A percentile compares a stretch with the other conserved stretches of the same genome.
Evolutionary conservation across 495 filamentous ascomycete genomes (phyloP).

Genomic region (Evansstolkia leycettana): DNA sequence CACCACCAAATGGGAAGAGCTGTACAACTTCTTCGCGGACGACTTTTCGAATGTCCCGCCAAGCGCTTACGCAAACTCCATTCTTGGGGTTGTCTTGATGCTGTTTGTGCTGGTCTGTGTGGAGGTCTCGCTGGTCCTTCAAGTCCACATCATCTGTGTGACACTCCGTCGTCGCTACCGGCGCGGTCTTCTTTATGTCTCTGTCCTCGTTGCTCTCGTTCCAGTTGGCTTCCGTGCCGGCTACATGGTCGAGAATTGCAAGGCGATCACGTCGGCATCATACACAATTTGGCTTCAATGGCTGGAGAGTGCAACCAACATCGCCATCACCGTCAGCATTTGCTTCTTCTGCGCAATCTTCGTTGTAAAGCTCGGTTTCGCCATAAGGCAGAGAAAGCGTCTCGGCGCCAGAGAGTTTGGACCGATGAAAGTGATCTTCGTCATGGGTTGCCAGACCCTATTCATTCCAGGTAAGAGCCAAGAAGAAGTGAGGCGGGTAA

Average conservation of each 20-base stretch:
- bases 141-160: conserved; percentile 51
- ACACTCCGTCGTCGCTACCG: conserved; percentile 32
- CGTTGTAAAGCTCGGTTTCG: conserved; percentile 52
- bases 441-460: conserved; percentile 69
- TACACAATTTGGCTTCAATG: conserved; percentile 15
- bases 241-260: conserved; percentile 43
- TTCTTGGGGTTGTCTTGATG: conserved; percentile 40
- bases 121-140: conserved; percentile 57
- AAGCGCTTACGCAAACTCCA: conserved; percentile 35
- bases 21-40: conserved; percentile 44
- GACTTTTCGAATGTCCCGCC: conserved; percentile 43
- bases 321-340: conserved; percentile 49
- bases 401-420: conserved; percentile 50
- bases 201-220: conserved; percentile 37
- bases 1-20: conserved; percentile 40
- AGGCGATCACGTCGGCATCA: conserved; percentile 28
- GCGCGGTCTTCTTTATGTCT: conserved; percentile 31
- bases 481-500: too few relatives aligned
- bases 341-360: conserved; percentile 69
- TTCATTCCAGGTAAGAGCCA: conserved; percentile 55
- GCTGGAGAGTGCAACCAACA: conserved; percentile 41
- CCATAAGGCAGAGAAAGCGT: conserved; percentile 41
- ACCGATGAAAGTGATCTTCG: conserved; percentile 58
- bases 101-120: conserved; percentile 49
- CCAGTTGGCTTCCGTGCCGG: conserved; percentile 49